Conservation (phyloP, 108 stramenopile species). For the Nannochloropsis gaditana region DNA sequence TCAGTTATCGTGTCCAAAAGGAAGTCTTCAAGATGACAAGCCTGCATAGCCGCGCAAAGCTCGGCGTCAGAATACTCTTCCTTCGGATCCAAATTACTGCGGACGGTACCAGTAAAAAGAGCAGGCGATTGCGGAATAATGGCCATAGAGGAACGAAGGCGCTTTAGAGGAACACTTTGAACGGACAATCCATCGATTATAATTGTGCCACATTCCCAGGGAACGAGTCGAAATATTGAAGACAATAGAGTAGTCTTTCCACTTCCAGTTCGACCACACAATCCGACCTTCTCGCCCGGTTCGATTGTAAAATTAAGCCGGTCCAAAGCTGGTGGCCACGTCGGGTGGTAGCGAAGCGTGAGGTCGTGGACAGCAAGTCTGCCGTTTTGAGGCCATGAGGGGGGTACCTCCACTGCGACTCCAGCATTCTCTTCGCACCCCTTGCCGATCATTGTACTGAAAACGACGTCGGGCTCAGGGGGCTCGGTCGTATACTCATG, state of each 20-base stretch:
- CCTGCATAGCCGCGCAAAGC: slow-evolving; percentile 26
- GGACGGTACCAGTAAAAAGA: slow-evolving; percentile 33
- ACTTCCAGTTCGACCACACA: slow-evolving; percentile 49
- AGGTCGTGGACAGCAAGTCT: slow-evolving; percentile 27
- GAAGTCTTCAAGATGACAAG: slow-evolving; percentile 22
- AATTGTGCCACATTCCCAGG: slow-evolving; percentile 24
- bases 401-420: slow-evolving; percentile 4
- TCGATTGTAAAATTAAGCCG: slow-evolving; percentile 33
- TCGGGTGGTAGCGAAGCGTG: slow-evolving; percentile 38
- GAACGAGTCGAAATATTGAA: slow-evolving; percentile 39
- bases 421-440: background rate
- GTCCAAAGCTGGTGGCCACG: slow-evolving; percentile 29
- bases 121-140: slow-evolving; percentile 37
- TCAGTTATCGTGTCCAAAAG: background rate
- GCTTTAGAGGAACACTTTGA: background rate
- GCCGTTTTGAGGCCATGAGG: slow-evolving; percentile 34
- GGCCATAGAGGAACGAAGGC: slow-evolving; percentile 31
- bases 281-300: slow-evolving; percentile 46
- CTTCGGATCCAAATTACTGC: slow-evolving; percentile 39
- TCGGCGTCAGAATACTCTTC: slow-evolving; percentile 29
- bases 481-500: slow-evolving; percentile 44
- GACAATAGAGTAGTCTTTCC: slow-evolving; percentile 48
- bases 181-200: slow-evolving; percentile 34
- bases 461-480: background rate
- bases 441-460: background rate